Base-by-base conservation (phyloP, 345 rosid species). In the Cardiospermum halicacabum region DNA sequence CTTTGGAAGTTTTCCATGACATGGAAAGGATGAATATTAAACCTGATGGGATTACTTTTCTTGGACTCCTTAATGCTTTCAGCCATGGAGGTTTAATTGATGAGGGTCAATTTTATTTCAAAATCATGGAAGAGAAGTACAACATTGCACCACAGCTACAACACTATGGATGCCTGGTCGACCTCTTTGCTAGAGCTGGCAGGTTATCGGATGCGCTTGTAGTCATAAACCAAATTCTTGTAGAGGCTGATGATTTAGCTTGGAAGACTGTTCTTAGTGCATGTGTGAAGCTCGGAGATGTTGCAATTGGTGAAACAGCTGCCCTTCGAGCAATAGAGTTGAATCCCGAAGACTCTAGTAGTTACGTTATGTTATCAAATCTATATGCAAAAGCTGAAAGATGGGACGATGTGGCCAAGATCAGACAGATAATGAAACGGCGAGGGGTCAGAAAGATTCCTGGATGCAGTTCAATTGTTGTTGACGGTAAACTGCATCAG, bases 91-190 rank as follows among this genome's bases (percentile, higher is more conserved):
- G 79, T 5, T 58, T 75, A 34, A 66, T 75, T 39, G 19, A 56
- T 7, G 58, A 71, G 58, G 75, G 72, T 25, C 45, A 54, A 7
- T 51, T 48, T 50, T 66, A 54, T 62, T 70, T 67, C 63, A 16
- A 63, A 48, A 58, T 28, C 51, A 70, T 66, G 79, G 28, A 56
- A 50, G 43, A 47, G 18, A 42, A 32, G 39, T 70, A 45, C 58
- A 64, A 58, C 3, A 43, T 70, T 10, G 36, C 12, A 18, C 79
- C 75, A 2, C 64, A 40, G 47, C 37, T 67, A 43, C 60, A 70
- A 60, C 79, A 75, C 37, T 75, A 66, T 27, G 72, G 75, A 42
- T 71, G 75, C 43, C 18, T 75, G 24, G 55, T 75, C 21, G 79
- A 75, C 58, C 42, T 70, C 43, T 58, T 48, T 42, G 72, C 75